Base-by-base conservation (phyloP, 2,329 filamentous ascomycete species). In the Calonectria naviculata region DNA sequence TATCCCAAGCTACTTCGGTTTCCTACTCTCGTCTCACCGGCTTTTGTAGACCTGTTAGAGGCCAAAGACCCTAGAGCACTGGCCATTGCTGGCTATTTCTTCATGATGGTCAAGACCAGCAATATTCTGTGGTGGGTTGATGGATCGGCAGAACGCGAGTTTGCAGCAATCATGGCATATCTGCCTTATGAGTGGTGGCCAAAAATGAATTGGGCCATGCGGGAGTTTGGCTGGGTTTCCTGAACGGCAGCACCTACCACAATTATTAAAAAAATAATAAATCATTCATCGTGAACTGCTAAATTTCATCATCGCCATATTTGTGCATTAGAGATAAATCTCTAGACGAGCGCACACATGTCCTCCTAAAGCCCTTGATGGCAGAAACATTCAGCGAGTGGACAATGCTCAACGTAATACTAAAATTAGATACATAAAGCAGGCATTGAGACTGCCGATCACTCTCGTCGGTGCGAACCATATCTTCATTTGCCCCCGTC, bases 81-180 rank as follows among this genome's bases (percentile, higher is more conserved):
- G 1, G 60, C 47, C 2, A 68, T 71, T 10, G 38, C 38, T 5
- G 69, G 69, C 4, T 71, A 71, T 15, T 71, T 71, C 24, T 71
- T 71, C 29, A 54, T 71, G 69, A 15, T 71, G 31, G n/a, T 71
- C 28, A 41, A 71, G 21, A 47, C 47, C 1, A 44, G 24, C 5
- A 38, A 34, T n/a, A n/a, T 71, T 24, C 24, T 68, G 1, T 71
- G 69, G 69, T 71, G 69, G 69, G 65, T 71, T n/a, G 64, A 71
- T 15, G 65, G 65, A 24, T 31, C 65, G 2, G 65, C 65, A 7
- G 69, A 67, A 19, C 47, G 44, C 2, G 69, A 71, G 21, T 71
- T 71, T 58, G 49, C 58, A 13, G 65, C 69, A 41, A 15, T 71
- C 5, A 71, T 71, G 69, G 34, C 49, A 38, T 64, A 68, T 34